These are phyloP conservation scores for Aphanomyces stellatus DNA, from an alignment of 352 stramenopile genomes.

Conservation along the genomic window DNA sequence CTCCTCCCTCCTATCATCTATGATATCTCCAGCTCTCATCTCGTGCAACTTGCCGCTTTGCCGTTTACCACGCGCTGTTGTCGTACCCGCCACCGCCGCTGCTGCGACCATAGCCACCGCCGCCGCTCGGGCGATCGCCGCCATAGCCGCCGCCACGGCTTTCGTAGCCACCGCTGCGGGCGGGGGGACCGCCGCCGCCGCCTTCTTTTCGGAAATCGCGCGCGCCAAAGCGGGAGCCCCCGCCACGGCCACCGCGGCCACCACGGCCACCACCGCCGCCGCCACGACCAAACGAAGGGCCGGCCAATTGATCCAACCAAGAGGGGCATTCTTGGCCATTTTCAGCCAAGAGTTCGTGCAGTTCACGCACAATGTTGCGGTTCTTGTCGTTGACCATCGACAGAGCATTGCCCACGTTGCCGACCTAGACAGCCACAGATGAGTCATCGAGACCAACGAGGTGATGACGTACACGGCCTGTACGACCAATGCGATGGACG, in stretches of 20 bases:
- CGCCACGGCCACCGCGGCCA: constrained; percentile 35
- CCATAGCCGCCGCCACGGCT: constrained; percentile 7
- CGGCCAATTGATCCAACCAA: constrained; percentile 93
- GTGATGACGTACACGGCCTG: constrained; percentile 72
- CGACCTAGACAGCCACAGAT: constrained; percentile 35
- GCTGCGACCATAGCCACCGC: constrained; percentile 22
- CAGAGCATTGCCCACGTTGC: constrained; percentile 95
- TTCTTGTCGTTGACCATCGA: constrained; percentile 99
- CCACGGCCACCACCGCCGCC: constrained; percentile 45
- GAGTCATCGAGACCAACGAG: not conserved
- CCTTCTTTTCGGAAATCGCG: constrained; percentile 79
- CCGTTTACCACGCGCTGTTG: constrained; percentile 81
- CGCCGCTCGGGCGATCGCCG: constrained; percentile 20
- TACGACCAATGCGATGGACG: constrained; percentile 98
- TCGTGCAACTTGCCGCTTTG: not conserved
- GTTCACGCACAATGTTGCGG: constrained; percentile 93
- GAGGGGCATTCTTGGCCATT: constrained; percentile 92
- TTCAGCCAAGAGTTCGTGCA: constrained; percentile 95
- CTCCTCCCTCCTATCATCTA: constrained; percentile 13
- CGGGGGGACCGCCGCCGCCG: constrained; percentile 24
- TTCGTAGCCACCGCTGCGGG: not conserved
- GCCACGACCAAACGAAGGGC: constrained; percentile 49
- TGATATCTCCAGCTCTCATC: constrained; percentile 18
- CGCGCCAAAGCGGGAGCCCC: constrained; percentile 72
- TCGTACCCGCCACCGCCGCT: constrained; percentile 23